phyloP scores from a whole-genome alignment of 805 yeast species.

The Candida insectorum region DNA sequence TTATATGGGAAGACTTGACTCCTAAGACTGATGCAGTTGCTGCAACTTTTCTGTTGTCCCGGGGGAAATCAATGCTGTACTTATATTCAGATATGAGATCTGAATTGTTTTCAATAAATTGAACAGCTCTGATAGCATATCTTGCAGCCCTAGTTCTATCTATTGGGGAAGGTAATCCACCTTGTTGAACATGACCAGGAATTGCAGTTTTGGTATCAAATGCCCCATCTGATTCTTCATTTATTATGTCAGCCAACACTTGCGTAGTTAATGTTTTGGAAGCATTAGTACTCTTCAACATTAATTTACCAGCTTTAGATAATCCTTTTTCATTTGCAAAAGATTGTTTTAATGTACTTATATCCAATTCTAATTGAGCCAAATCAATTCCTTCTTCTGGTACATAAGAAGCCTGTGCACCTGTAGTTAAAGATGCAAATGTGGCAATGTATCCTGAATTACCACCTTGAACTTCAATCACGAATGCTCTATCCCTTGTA shows the following conservation, averaged over 20 bases:
- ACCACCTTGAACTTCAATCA: slow-evolving; percentile 98
- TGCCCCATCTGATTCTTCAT: slow-evolving; percentile 68
- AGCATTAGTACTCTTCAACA: slow-evolving; percentile 81
- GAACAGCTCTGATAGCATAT: slow-evolving; percentile 84
- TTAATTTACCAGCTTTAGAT: slow-evolving; percentile 78
- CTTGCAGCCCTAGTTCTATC: slow-evolving; percentile 89
- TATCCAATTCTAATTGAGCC: slow-evolving; percentile 69
- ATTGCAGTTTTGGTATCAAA: slow-evolving; percentile 93
- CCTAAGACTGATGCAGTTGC: slow-evolving; percentile 81
- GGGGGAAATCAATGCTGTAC: slow-evolving; percentile 28
- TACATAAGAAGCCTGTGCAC: slow-evolving; percentile 86
- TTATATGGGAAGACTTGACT: slow-evolving; percentile 70
- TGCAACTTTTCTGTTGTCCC: slow-evolving; percentile 27
- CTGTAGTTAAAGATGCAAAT: slow-evolving; percentile 77
- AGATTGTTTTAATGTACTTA: slow-evolving; percentile 61
- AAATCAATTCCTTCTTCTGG: slow-evolving; percentile 82
- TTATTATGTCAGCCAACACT: slow-evolving; percentile 77
- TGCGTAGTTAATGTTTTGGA: slow-evolving; percentile 80
- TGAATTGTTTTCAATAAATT: slow-evolving; percentile 67
- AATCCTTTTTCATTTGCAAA: slow-evolving; percentile 76
- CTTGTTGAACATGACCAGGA: slow-evolving; percentile 99
- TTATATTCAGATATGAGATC: slow-evolving; percentile 20
- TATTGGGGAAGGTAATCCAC: slow-evolving; percentile 91
- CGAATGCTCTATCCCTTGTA: slow-evolving; percentile 89
- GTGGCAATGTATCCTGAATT: slow-evolving; percentile 93